Conservation (phyloP, 306 rosid genomes). For the Malus fusca region DNA sequence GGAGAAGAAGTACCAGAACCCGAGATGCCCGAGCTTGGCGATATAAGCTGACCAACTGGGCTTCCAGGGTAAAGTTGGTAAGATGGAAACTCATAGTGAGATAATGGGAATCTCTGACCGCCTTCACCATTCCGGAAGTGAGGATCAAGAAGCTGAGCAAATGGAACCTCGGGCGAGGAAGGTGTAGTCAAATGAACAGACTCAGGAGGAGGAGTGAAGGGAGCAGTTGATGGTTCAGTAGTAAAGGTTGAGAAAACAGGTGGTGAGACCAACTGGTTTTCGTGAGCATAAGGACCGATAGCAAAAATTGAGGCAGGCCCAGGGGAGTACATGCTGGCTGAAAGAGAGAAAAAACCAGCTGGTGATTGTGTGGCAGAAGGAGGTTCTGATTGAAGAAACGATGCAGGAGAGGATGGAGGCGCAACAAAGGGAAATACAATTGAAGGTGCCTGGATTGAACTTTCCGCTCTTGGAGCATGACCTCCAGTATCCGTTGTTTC, state of each 20-base stretch:
- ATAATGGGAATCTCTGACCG: slow-evolving; percentile 50
- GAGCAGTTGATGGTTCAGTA: slow-evolving; percentile 90
- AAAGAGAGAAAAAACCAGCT: slow-evolving; percentile 42
- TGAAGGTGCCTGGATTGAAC: slow-evolving; percentile 34
- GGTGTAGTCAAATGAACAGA: slow-evolving; percentile 87
- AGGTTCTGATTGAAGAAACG: slow-evolving; percentile 89
- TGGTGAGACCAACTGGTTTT: slow-evolving; percentile 84
- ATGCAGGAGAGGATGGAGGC: slow-evolving; percentile 95
- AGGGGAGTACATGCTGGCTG: slow-evolving; percentile 87
- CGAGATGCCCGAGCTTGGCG: slow-evolving; percentile 85
- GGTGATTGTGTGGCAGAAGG: slow-evolving; percentile 86
- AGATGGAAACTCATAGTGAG: slow-evolving; percentile 73
- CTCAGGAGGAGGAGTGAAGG: slow-evolving; percentile 91
- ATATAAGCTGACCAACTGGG: slow-evolving; percentile 80
- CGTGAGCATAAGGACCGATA: slow-evolving; percentile 88
- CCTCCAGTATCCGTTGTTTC: slow-evolving; percentile 38
- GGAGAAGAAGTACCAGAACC: slow-evolving; percentile 81
- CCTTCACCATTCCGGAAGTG: slow-evolving; percentile 42
- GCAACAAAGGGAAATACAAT: slow-evolving; percentile 69
- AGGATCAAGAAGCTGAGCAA: slow-evolving; percentile 79
- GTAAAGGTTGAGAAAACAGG: slow-evolving; percentile 87
- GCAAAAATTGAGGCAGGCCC: slow-evolving; percentile 91
- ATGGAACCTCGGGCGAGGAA: slow-evolving; percentile 96
- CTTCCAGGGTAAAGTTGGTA: slow-evolving; percentile 94
- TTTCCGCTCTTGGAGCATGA: slow-evolving; percentile 32